Conservation (phyloP, 129 eudicot species). For the carrot (Daucus carota) region DH1_v3.0 NC_030381.2:37169501-37170000, state of each 20-base stretch:
- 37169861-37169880: not conserved
- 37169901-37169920: not conserved
- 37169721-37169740: conserved; percentile 64
- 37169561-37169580: conserved; percentile 55
- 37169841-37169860: not conserved
- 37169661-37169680: conserved; percentile 82
- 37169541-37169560: not conserved
- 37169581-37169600: conserved; percentile 44
- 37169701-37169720: conserved; percentile 77
- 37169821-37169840: not conserved
- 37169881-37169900: not conserved
- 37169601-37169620: conserved; percentile 65
- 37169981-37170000: too few relatives aligned
- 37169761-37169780: conserved; percentile 55
- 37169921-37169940: not conserved
- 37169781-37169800: conserved; percentile 40
- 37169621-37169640: conserved; percentile 77
- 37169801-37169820: conserved; percentile 4
- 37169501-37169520: not conserved
- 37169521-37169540: not conserved
- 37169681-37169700: conserved; percentile 89
- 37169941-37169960: not conserved
- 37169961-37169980: not conserved
- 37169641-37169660: conserved; percentile 56
- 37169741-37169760: conserved; percentile 78